phyloP scores from a whole-genome alignment of 805 yeast species.

The Nakazawaea wickerhamii region DNA sequence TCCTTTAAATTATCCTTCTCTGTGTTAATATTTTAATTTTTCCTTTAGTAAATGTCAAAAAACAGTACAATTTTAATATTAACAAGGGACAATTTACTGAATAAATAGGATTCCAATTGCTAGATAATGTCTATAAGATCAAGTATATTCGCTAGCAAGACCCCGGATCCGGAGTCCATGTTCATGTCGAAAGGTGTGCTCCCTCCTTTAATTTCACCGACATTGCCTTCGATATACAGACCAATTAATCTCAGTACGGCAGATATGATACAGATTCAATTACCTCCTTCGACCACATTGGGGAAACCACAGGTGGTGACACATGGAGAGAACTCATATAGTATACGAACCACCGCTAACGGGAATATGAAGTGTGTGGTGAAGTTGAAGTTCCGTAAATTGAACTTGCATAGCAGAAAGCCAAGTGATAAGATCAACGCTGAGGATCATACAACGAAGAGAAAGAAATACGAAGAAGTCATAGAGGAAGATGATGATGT shows the following conservation, averaged over 20 bases:
- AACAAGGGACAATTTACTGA: too few species aligned
- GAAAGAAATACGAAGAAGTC: neutral
- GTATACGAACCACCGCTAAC: neutral
- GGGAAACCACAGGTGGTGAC: conserved; percentile 1
- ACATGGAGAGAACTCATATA: conserved; percentile 6
- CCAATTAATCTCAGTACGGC: neutral
- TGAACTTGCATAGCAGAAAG: neutral
- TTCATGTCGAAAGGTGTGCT: conserved; percentile 4
- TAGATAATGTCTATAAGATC: conserved; percentile 10
- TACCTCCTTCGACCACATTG: neutral
- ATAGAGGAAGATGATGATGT: neutral
- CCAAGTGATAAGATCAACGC: neutral
- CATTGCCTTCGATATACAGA: conserved; percentile 7
- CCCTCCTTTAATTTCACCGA: conserved; percentile 11
- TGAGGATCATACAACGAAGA: neutral
- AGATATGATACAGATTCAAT: neutral
- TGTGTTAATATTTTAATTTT: neutral
- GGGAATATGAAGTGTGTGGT: neutral
- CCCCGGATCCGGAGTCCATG: conserved; percentile 1
- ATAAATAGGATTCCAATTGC: too few species aligned
- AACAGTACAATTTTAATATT: neutral
- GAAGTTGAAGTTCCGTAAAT: neutral
- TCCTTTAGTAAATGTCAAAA: neutral
- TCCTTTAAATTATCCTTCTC: neutral
- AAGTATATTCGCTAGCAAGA: conserved; percentile 7